These are phyloP conservation scores for Penicillium rolfsii DNA, from an alignment of 2,329 filamentous ascomycete genomes.

Conservation along the genomic window DNA sequence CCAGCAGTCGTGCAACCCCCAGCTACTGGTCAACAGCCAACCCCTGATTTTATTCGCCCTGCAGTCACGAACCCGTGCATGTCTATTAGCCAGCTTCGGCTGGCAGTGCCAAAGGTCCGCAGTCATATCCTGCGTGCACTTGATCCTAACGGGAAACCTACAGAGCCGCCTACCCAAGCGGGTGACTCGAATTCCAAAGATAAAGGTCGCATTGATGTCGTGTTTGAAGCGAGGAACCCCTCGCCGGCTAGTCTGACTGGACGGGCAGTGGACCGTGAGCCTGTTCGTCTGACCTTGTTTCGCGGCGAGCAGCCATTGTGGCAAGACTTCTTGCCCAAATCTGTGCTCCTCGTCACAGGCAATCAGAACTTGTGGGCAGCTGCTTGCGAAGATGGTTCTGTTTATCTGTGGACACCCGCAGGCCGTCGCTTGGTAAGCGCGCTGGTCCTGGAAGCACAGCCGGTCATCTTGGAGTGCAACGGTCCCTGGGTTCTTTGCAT, in stretches of 20 bases:
- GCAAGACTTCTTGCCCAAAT: constrained; percentile 89
- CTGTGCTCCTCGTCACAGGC: constrained; percentile 86
- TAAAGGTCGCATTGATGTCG: constrained; percentile 67
- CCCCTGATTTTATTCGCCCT: constrained; percentile 82
- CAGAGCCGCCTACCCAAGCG: constrained; percentile 42
- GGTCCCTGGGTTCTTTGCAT: constrained; percentile 89
- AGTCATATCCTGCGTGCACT: constrained; percentile 80
- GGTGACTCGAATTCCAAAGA: constrained; percentile 48
- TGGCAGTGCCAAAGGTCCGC: constrained; percentile 86
- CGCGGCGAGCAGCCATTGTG: constrained; percentile 81
- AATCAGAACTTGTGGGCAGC: constrained; percentile 91
- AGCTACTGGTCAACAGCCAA: constrained; percentile 65
- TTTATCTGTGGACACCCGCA: constrained; percentile 91
- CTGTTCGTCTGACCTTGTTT: constrained; percentile 78
- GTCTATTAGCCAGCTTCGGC: constrained; percentile 76
- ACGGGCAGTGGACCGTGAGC: constrained; percentile 70
- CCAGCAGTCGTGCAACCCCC: constrained; percentile 68
- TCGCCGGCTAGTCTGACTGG: constrained; percentile 61
- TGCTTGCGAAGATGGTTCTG: constrained; percentile 86
- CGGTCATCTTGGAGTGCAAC: constrained; percentile 89
- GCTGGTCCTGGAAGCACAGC: constrained; percentile 85
- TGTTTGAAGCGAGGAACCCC: constrained; percentile 89
- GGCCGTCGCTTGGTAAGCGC: constrained; percentile 84
- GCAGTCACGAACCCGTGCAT: constrained; percentile 83
- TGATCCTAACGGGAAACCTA: constrained; percentile 58